Evolutionary conservation across 441 rosid species (phyloP).

Genomic region (Viola pubescens): DNA sequence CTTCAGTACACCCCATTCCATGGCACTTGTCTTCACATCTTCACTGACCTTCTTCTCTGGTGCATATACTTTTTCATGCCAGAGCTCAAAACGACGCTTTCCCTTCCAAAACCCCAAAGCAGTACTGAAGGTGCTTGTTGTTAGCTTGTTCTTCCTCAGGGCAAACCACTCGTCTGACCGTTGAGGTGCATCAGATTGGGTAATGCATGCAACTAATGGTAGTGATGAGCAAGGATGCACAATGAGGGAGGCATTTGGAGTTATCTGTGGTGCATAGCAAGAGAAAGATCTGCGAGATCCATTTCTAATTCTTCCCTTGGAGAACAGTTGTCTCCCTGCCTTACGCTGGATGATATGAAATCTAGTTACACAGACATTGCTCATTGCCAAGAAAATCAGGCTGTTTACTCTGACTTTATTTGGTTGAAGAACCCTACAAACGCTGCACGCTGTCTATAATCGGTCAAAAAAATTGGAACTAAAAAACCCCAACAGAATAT

Average conservation of each 20-base stretch:
- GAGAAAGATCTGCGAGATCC: slow-evolving; percentile 26
- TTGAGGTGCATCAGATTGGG: slow-evolving; percentile 60
- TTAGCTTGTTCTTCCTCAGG: slow-evolving; percentile 66
- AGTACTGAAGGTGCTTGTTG: slow-evolving; percentile 91
- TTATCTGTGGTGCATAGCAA: slow-evolving; percentile 24
- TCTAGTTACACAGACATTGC: slow-evolving; percentile 32
- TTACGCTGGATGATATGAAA: slow-evolving; percentile 26
- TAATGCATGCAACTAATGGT: slow-evolving; percentile 31
- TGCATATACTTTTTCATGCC: slow-evolving; percentile 80
- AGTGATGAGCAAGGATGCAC: slow-evolving; percentile 37
- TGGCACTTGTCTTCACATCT: slow-evolving; percentile 42
- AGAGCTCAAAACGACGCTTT: slow-evolving; percentile 68
- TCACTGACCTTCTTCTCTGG: slow-evolving; percentile 31
- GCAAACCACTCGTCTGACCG: slow-evolving; percentile 96
- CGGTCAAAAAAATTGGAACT: not conserved
- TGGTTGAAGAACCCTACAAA: slow-evolving; percentile 22
- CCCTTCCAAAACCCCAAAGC: slow-evolving; percentile 93
- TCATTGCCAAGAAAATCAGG: slow-evolving; percentile 28
- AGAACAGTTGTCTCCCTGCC: slow-evolving; percentile 18
- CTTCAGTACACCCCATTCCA: slow-evolving; percentile 91
- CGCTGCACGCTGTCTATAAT: slow-evolving; percentile 17
- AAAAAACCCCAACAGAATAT: too few species aligned
- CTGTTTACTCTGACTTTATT: slow-evolving; percentile 10
- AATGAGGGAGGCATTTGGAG: slow-evolving; percentile 22
- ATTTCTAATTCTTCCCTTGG: slow-evolving; percentile 20